These are phyloP conservation scores for Solanum medicagineum DNA, from an alignment of 257 asterid species.

Conservation along the genomic window DNA sequence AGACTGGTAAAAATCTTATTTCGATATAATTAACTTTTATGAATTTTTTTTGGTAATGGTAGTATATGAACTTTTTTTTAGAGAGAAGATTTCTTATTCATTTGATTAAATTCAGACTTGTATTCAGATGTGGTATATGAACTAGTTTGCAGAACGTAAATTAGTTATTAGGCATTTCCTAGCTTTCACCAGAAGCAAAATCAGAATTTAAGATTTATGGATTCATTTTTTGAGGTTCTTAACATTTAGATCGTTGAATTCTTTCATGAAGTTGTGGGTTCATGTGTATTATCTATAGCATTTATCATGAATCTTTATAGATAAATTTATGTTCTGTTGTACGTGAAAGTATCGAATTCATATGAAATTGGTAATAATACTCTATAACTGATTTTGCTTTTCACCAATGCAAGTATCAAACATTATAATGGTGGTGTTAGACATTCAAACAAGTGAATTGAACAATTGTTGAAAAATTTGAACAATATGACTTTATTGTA, in stretches of 20 bases:
- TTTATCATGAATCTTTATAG: too few relatives aligned
- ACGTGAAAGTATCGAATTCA: too few relatives aligned
- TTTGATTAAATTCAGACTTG: too few relatives aligned
- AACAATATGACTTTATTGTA: too few relatives aligned
- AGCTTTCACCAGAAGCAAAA: not conserved
- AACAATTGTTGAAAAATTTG: not conserved
- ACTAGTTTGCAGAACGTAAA: not conserved
- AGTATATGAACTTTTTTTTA: too few relatives aligned
- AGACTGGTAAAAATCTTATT: slow-evolving; percentile 5
- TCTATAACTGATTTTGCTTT: too few relatives aligned
- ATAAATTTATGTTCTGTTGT: too few relatives aligned
- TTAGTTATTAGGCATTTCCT: not conserved
- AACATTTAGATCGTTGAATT: not conserved
- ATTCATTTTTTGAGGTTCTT: not conserved
- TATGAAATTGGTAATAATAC: too few relatives aligned
- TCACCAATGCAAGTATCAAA: not conserved
- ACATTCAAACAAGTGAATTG: not conserved
- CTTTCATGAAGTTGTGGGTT: too few relatives aligned
- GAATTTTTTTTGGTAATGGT: not conserved
- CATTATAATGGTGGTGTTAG: not conserved
- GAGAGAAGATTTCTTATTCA: too few relatives aligned
- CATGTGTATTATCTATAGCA: too few relatives aligned
- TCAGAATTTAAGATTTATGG: not conserved
- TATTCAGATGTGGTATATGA: not conserved
- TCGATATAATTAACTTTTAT: not conserved